These are phyloP conservation scores for Aspergillus taichungensis DNA, from an alignment of 495 filamentous ascomycete genomes.

Conservation along the genomic window DNA sequence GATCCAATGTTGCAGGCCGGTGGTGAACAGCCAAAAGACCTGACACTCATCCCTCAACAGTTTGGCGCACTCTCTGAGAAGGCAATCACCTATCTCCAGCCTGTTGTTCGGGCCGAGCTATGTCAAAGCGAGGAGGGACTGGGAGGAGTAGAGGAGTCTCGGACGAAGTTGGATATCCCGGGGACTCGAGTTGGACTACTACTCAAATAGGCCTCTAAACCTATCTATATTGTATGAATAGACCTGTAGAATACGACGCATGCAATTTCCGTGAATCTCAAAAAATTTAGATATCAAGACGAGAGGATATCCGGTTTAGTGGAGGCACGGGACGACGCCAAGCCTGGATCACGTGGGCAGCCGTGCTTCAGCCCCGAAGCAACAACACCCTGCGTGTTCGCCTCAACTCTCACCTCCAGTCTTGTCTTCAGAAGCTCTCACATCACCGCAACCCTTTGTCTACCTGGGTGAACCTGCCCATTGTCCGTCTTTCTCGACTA, in stretches of 20 bases:
- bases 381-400: constrained; percentile 30
- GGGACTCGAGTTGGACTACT: constrained; percentile 24
- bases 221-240: neutral
- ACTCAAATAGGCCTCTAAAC: constrained; percentile 3
- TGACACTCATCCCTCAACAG: constrained; percentile 20
- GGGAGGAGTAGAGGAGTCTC: constrained; percentile 10
- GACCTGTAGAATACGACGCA: no score
- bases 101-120: constrained; percentile 3
- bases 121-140: neutral
- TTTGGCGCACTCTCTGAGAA: constrained; percentile 46
- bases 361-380: constrained; percentile 19
- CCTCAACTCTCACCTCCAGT: constrained; percentile 31
- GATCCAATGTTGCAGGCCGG: constrained; percentile 1
- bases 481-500: neutral
- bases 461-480: constrained; percentile 17
- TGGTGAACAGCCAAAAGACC: constrained; percentile 10
- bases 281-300: no score
- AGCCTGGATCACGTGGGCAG: constrained; percentile 17
- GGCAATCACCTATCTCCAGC: constrained; percentile 36
- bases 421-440: constrained; percentile 22
- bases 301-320: no score
- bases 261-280: no score
- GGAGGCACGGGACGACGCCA: constrained; percentile 19
- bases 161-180: constrained; percentile 35
- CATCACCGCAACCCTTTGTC: constrained; percentile 23